These are phyloP conservation scores for Chromosphaera perkinsii DNA, from an alignment of 208 protist genomes.

Conservation along the genomic window DNA sequence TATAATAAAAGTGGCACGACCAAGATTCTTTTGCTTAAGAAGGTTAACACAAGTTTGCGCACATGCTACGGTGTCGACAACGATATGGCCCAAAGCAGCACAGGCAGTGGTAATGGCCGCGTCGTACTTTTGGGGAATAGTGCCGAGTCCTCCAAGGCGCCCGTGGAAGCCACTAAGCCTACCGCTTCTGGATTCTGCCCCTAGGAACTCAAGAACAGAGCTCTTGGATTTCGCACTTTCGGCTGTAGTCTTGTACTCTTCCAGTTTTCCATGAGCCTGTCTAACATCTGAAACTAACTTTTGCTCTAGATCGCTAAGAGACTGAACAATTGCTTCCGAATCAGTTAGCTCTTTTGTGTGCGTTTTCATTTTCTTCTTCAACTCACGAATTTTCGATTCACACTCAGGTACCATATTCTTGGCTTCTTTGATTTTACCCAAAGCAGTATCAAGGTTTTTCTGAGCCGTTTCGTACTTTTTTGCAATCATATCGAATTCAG, in stretches of 20 bases:
- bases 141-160: constrained; percentile 91
- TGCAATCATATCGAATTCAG: constrained; percentile 44
- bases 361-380: too few relatives aligned
- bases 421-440: too few relatives aligned
- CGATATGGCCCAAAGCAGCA: constrained; percentile 84
- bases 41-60: constrained; percentile 78
- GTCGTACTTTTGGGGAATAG: constrained; percentile 91
- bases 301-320: too few relatives aligned
- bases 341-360: constrained; percentile 42
- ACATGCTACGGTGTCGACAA: constrained; percentile 88
- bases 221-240: too few relatives aligned
- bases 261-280: constrained; percentile 58
- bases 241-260: constrained; percentile 36
- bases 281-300: too few relatives aligned
- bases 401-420: too few relatives aligned
- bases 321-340: constrained; percentile 41
- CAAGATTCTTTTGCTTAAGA: constrained; percentile 83
- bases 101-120: constrained; percentile 92
- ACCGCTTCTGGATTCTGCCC: constrained; percentile 4
- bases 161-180: constrained; percentile 70
- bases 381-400: too few relatives aligned
- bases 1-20: constrained; percentile 93
- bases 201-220: too few relatives aligned
- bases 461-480: too few relatives aligned
- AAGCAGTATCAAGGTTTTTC: too few relatives aligned